Conservation (phyloP, 176 grass and related monocot genomes). For the Dactylis glomerata region DNA sequence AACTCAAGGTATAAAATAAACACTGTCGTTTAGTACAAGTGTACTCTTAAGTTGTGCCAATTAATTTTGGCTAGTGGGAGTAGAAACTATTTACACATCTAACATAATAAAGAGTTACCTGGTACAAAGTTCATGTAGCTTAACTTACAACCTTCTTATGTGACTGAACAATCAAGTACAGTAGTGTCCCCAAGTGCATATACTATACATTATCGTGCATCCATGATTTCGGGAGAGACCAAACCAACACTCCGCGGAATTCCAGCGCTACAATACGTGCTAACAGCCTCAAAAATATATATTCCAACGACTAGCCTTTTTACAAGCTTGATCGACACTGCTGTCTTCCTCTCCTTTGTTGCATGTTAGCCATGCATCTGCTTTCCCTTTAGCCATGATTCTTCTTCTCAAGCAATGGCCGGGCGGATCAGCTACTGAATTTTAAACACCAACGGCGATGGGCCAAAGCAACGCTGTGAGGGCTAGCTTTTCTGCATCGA, state of each 20-base stretch:
- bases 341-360: slow-evolving; percentile 13
- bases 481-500: not conserved
- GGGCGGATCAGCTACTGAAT: not conserved
- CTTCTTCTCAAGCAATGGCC: not conserved
- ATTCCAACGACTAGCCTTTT: slow-evolving; percentile 13
- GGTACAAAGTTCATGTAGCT: too few relatives aligned
- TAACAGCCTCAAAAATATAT: not conserved
- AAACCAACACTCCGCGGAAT: not conserved
- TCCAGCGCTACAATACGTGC: slow-evolving; percentile 20
- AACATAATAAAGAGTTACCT: too few relatives aligned
- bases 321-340: slow-evolving; percentile 21
- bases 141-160: not conserved
- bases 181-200: not conserved
- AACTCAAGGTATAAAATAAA: too few relatives aligned
- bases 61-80: too few relatives aligned
- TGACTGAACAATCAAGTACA: not conserved
- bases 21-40: too few relatives aligned
- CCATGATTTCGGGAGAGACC: slow-evolving; percentile 43
- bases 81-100: too few relatives aligned
- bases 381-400: slow-evolving; percentile 31
- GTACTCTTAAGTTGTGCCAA: too few relatives aligned
- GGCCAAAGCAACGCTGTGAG: not conserved
- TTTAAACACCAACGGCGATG: slow-evolving; percentile 21
- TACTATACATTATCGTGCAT: not conserved
- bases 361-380: slow-evolving; percentile 46